Conservation (phyloP, 441 rosid species). For the Pelargonium myrrhifolium region DNA sequence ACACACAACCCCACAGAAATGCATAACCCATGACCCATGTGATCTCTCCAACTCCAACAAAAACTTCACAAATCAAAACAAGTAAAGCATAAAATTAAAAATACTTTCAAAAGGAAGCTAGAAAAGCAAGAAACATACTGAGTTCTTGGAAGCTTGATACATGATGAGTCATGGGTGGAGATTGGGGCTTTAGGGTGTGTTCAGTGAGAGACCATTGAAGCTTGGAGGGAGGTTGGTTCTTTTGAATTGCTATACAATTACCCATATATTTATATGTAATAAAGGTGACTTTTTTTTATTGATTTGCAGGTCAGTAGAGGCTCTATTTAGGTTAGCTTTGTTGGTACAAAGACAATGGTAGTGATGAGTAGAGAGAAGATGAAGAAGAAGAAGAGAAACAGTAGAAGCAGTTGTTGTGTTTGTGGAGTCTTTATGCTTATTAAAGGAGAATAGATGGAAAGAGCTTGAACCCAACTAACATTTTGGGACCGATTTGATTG, state of each 20-base stretch:
- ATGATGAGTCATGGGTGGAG: slow-evolving; percentile 15
- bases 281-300: not conserved
- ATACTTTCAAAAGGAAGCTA: not conserved
- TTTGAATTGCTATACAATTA: slow-evolving; percentile 29
- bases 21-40: not conserved
- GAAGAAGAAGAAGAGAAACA: slow-evolving; percentile 12
- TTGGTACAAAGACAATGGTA: not conserved
- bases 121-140: slow-evolving; percentile 28
- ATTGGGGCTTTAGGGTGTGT: slow-evolving; percentile 16
- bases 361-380: slow-evolving; percentile 10
- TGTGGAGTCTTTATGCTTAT: not conserved
- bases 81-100: not conserved
- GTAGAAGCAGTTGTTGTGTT: not conserved
- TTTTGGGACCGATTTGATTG: slow-evolving; percentile 29
- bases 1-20: not conserved
- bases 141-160: slow-evolving; percentile 18
- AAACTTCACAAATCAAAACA: not conserved
- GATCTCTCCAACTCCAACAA: too few species aligned
- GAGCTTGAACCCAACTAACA: slow-evolving; percentile 21
- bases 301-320: not conserved
- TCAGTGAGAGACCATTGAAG: slow-evolving; percentile 24
- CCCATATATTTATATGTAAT: slow-evolving; percentile 31
- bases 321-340: not conserved
- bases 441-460: not conserved
- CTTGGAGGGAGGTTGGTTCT: slow-evolving; percentile 22